Evolutionary conservation across 352 stramenopile genomes (phyloP).

Genomic region (Phytophthora tentaculata): DNA sequence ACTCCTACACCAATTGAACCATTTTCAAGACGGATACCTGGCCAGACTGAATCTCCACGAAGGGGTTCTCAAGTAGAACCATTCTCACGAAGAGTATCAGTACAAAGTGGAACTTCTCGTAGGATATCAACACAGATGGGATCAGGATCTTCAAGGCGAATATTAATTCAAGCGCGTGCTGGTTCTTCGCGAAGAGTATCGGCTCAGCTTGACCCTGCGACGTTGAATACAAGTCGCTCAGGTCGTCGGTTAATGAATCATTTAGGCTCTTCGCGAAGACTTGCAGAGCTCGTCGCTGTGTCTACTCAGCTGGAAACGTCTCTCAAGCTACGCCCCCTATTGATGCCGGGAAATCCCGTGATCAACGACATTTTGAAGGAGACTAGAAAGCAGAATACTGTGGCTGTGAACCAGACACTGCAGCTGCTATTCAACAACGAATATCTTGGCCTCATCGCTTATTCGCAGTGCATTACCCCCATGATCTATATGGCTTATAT

Average conservation of each 20-base stretch:
- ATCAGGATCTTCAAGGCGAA: conserved; percentile 11
- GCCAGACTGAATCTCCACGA: background rate
- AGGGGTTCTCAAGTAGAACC: conserved; percentile 11
- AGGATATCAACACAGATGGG: conserved; percentile 19
- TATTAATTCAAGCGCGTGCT: conserved; percentile 1
- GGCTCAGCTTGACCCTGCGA: conserved; percentile 8
- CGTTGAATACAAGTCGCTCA: background rate
- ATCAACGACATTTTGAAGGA: conserved; percentile 40
- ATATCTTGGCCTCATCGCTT: conserved; percentile 47
- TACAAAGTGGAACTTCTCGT: too few species aligned
- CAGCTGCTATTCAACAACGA: conserved; percentile 55
- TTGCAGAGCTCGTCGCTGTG: conserved; percentile 24
- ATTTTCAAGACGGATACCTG: conserved; percentile 7
- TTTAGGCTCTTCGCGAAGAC: conserved; percentile 23
- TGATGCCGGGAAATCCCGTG: conserved; percentile 27
- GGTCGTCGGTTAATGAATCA: conserved; percentile 5
- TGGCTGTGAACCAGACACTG: conserved; percentile 43
- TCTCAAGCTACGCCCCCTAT: conserved; percentile 20
- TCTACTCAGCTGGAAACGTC: conserved; percentile 18
- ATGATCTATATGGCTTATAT: conserved; percentile 46
- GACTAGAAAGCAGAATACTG: conserved; percentile 41
- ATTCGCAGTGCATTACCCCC: conserved; percentile 42
- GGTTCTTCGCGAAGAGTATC: conserved; percentile 21
- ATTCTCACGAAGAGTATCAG: conserved; percentile 5
- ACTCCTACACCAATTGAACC: conserved; percentile 15